A percentile compares a stretch with the other conserved stretches of the same genome.
Conservation (phyloP, 208 protist species). For the Wallacemonas sp. region DNA sequence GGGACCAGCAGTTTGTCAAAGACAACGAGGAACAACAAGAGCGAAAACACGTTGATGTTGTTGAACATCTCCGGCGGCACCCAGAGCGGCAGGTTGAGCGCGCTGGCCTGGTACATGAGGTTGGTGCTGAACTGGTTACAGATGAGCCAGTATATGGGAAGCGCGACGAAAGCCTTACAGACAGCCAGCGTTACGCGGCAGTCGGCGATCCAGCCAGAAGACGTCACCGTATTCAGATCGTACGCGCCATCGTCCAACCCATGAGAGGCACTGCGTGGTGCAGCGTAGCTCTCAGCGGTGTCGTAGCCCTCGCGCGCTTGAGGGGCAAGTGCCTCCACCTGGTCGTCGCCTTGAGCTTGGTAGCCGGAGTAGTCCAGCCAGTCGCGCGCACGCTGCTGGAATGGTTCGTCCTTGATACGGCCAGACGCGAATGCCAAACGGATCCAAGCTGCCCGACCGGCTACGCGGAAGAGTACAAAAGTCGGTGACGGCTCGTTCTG, state of each 20-base stretch:
- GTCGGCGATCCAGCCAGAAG: conserved; percentile 29
- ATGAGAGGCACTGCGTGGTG: no score
- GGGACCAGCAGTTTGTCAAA: conserved; percentile 48
- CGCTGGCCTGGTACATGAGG: conserved; percentile 50
- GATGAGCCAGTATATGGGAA: conserved; percentile 75
- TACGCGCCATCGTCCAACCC: no score
- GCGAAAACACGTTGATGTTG: conserved; percentile 66
- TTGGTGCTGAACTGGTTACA: conserved; percentile 74
- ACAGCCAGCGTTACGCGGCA: conserved; percentile 37
- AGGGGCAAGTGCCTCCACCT: not conserved
- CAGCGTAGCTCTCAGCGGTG: not conserved
- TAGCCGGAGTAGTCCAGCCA: conserved; percentile 16
- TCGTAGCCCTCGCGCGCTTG: not conserved
- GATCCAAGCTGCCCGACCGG: conserved; percentile 26
- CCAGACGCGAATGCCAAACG: conserved; percentile 27
- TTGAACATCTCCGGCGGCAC: conserved; percentile 65
- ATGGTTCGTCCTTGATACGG: conserved; percentile 14
- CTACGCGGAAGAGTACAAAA: conserved; percentile 53
- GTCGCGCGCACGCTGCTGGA: conserved; percentile 2
- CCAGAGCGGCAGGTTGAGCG: conserved; percentile 37
- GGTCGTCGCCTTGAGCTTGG: not conserved
- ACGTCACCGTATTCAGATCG: conserved; percentile 1
- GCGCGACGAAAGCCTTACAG: conserved; percentile 49
- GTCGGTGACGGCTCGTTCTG: conserved; percentile 35
- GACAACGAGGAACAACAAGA: conserved; percentile 45